Evolutionary conservation across 75 land plant genomes (phyloP).

Genomic region (Pinus tabuliformis): DNA sequence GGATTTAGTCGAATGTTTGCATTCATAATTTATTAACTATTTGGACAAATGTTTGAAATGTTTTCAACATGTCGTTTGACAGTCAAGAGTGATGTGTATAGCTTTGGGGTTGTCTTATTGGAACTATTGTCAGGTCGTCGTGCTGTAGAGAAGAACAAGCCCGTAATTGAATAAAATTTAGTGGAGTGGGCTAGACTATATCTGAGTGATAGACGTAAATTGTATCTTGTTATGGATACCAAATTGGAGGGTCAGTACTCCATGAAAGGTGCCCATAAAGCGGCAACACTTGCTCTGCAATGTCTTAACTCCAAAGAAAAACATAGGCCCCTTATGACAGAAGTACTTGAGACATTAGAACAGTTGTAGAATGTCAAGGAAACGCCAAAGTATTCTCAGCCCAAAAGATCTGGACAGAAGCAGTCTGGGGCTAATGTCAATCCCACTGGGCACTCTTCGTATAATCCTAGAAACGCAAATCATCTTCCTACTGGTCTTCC

Average conservation of each 20-base stretch:
- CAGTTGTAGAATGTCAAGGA: conserved; percentile 20
- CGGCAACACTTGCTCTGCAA: conserved; percentile 26
- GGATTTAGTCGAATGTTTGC: too few relatives aligned
- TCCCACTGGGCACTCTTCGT: neutral
- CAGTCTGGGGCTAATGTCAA: neutral
- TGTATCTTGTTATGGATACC: conserved; percentile 37
- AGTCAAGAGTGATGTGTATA: too few relatives aligned
- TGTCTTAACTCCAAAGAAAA: conserved; percentile 36
- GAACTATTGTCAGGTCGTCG: neutral
- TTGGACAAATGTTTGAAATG: too few relatives aligned
- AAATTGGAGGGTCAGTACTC: conserved; percentile 48
- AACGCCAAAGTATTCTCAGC: neutral
- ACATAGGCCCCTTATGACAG: conserved; percentile 35
- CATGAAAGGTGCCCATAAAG: conserved; percentile 28
- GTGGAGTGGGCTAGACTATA: conserved; percentile 52
- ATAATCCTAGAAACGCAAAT: neutral
- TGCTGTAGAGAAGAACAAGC: conserved; percentile 30
- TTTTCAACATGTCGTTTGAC: too few relatives aligned
- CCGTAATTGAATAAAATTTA: conserved; percentile 35
- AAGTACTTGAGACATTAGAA: conserved; percentile 34
- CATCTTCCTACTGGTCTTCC: neutral
- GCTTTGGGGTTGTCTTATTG: too few relatives aligned
- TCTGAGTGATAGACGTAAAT: conserved; percentile 31
- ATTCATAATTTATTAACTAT: too few relatives aligned
- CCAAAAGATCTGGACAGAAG: neutral